Percentiles rank a stretch among this genome's conserved stretches.
Conservation (phyloP, 1,284 basidiomycete species). For the Phenoliferia sp. region DNA sequence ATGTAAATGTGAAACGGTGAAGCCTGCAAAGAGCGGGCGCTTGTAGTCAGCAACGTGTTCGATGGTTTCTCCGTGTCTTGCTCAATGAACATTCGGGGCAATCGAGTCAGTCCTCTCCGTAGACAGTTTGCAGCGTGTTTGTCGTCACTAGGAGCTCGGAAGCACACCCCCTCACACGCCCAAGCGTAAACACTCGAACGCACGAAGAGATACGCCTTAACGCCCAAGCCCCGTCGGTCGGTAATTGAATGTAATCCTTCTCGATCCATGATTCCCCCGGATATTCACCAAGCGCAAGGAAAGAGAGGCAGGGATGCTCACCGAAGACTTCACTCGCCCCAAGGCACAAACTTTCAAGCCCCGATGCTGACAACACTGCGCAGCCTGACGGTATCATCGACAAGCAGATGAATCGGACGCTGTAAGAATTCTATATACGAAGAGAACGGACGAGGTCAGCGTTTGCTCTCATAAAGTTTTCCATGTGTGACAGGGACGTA, state of each 20-base stretch:
- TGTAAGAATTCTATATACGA: not conserved
- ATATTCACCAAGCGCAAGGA: not conserved
- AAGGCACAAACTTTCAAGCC: too few relatives aligned
- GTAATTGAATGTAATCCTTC: slow-evolving; percentile 4
- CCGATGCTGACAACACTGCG: too few relatives aligned
- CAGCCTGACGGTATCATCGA: too few relatives aligned
- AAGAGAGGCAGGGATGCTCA: not conserved
- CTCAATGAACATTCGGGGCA: too few relatives aligned
- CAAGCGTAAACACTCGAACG: slow-evolving; percentile 2
- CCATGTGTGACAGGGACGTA: not conserved
- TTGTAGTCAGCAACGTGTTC: too few relatives aligned
- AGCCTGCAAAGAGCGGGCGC: not conserved
- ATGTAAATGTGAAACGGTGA: not conserved
- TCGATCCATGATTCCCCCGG: not conserved
- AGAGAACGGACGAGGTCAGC: not conserved
- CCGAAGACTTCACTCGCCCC: too few relatives aligned
- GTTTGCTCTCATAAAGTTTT: not conserved
- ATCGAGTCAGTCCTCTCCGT: slow-evolving; percentile 1
- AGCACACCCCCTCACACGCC: not conserved
- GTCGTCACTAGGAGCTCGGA: not conserved
- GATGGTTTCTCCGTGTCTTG: too few relatives aligned
- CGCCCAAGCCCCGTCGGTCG: not conserved
- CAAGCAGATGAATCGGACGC: not conserved
- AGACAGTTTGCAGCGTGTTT: slow-evolving; percentile 3
- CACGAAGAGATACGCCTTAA: not conserved